Percentiles rank a stretch among this genome's conserved stretches.
phyloP scores from a whole-genome alignment of 2,329 filamentous ascomycete species.

The Aspergillus arachidicola region DNA sequence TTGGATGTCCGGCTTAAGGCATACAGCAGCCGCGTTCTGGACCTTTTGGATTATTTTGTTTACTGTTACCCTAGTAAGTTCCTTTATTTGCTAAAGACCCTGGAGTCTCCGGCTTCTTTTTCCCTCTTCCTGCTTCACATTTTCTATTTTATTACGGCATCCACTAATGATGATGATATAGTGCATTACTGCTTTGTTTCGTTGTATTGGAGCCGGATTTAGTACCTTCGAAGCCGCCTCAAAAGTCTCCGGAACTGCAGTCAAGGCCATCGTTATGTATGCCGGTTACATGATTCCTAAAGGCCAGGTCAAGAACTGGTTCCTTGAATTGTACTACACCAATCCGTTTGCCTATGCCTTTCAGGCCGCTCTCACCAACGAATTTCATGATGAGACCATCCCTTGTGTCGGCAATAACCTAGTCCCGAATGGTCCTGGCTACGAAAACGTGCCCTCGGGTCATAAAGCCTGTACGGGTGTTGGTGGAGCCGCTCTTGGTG shows the following conservation, averaged over 20 bases:
- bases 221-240: constrained; percentile 61
- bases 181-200: constrained; percentile 62
- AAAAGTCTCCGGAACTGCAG: constrained; percentile 51
- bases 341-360: constrained; percentile 43
- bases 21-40: constrained; percentile 59
- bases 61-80: constrained; percentile 47
- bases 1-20: constrained; percentile 63
- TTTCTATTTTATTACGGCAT: neutral
- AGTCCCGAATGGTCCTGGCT: constrained; percentile 35
- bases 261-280: constrained; percentile 43
- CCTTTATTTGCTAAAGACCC: too few relatives aligned
- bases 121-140: too few relatives aligned
- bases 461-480: constrained; percentile 51
- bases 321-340: constrained; percentile 50
- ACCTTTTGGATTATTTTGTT: constrained; percentile 62
- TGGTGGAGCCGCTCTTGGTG: constrained; percentile 55
- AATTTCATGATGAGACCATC: constrained; percentile 34
- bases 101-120: too few relatives aligned
- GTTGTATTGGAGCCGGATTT: constrained; percentile 59
- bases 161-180: constrained; percentile 14
- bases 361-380: constrained; percentile 40
- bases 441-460: constrained; percentile 19
- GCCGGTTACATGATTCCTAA: constrained; percentile 50
- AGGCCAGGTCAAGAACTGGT: constrained; percentile 56
- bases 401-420: constrained; percentile 37